Evolutionary conservation across 768 basidiomycete species (phyloP).

Genomic region (Russula dissimulans): DNA sequence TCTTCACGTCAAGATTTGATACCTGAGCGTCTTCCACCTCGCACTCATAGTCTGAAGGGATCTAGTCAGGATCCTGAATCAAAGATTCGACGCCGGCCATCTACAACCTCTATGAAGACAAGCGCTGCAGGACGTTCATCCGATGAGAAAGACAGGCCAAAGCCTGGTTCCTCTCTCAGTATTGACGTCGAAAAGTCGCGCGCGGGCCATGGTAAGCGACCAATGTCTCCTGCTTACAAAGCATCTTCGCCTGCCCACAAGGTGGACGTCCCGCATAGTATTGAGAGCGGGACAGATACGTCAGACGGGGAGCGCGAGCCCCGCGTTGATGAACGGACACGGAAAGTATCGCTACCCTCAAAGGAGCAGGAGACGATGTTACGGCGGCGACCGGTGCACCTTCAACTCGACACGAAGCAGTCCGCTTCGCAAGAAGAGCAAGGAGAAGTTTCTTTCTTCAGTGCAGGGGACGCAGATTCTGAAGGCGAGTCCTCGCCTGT

Average conservation of each 20-base stretch:
- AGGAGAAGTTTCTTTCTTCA: conserved; percentile 21
- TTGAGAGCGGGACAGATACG: conserved; percentile 70
- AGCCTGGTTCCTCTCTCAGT: conserved; percentile 22
- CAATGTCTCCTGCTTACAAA: conserved; percentile 27
- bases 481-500: conserved; percentile 50
- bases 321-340: conserved; percentile 20
- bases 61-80: neutral
- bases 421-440: conserved; percentile 19
- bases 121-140: conserved; percentile 21
- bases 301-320: conserved; percentile 44
- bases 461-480: conserved; percentile 22
- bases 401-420: conserved; percentile 23
- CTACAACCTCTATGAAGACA: neutral
- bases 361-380: conserved; percentile 4
- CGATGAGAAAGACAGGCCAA: conserved; percentile 22
- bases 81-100: neutral
- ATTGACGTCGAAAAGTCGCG: conserved; percentile 25
- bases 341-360: neutral
- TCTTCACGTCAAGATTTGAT: conserved; percentile 16
- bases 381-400: conserved; percentile 22
- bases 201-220: conserved; percentile 10
- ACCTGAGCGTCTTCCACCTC: conserved; percentile 19
- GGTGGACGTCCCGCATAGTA: conserved; percentile 60
- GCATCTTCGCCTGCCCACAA: conserved; percentile 51
- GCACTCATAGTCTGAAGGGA: conserved; percentile 13